A percentile compares a stretch with the other conserved stretches of the same genome.
Conservation (phyloP, 805 yeast genomes). For the Teunomyces panamensis region DNA sequence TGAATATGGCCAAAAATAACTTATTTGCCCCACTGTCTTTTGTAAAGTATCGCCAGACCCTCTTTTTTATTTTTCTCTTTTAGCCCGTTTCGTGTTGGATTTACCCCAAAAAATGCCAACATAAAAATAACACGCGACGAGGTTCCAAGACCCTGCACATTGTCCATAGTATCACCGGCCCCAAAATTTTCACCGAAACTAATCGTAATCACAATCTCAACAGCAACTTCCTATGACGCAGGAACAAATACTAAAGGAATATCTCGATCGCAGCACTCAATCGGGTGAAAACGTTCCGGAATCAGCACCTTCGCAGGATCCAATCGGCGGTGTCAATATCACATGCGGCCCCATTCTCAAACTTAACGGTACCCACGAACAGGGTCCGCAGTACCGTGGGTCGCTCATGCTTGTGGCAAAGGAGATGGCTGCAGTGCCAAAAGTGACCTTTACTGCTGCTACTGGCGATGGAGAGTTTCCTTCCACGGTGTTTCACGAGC, state of each 20-base stretch:
- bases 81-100: no score
- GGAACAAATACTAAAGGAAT: neutral
- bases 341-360: conserved; percentile 79
- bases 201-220: no score
- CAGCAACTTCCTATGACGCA: neutral
- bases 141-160: no score
- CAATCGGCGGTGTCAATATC: conserved; percentile 39
- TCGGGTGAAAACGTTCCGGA: conserved; percentile 24
- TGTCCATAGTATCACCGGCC: no score
- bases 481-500: conserved; percentile 41
- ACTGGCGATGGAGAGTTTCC: conserved; percentile 43
- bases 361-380: conserved; percentile 60
- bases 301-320: conserved; percentile 24
- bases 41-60: no score
- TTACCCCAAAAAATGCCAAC: no score
- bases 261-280: conserved; percentile 18
- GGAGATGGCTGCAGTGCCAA: conserved; percentile 28
- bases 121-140: no score
- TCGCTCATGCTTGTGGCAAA: conserved; percentile 63
- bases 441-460: conserved; percentile 2
- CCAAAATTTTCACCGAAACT: no score
- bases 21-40: no score
- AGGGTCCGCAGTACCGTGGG: conserved; percentile 58
- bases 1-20: no score
- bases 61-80: no score